Evolutionary conservation across 768 basidiomycete species (phyloP).

Genomic region (Boletus reticulatus): DNA sequence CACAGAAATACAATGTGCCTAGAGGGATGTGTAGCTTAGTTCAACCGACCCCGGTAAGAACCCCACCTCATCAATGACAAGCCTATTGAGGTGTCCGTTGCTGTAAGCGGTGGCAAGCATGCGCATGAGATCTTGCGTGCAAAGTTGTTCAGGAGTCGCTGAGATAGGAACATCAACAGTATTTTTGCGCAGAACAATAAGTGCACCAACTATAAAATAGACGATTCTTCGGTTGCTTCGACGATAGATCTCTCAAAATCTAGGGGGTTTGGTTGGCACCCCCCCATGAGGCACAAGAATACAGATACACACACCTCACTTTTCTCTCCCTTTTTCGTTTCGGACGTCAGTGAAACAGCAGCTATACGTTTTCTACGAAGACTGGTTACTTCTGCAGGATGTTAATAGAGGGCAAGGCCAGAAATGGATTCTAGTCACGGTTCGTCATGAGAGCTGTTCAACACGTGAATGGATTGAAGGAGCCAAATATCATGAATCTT

Average conservation of each 20-base stretch:
- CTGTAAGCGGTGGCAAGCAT: slow-evolving; percentile 50
- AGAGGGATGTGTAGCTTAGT: neutral
- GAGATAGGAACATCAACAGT: neutral
- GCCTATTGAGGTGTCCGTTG: slow-evolving; percentile 60
- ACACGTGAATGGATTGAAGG: neutral
- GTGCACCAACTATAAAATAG: slow-evolving; percentile 67
- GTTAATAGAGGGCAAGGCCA: neutral
- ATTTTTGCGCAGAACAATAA: neutral
- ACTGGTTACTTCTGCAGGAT: slow-evolving; percentile 56
- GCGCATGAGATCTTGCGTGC: slow-evolving; percentile 49
- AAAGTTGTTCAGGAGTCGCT: slow-evolving; percentile 81
- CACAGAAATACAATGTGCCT: slow-evolving; percentile 87
- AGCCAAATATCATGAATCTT: slow-evolving; percentile 12
- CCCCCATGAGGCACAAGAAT: neutral
- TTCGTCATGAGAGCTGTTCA: slow-evolving; percentile 75
- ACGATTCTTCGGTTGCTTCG: slow-evolving; percentile 54
- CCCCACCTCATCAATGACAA: slow-evolving; percentile 79
- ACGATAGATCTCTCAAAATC: slow-evolving; percentile 62
- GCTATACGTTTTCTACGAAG: slow-evolving; percentile 53
- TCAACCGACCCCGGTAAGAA: neutral
- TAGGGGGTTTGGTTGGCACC: slow-evolving; percentile 25
- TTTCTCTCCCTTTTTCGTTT: slow-evolving; percentile 55
- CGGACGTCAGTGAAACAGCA: slow-evolving; percentile 66
- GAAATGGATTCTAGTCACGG: slow-evolving; percentile 43
- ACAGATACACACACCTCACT: slow-evolving; percentile 43